Base-by-base conservation (phyloP, 768 basidiomycete genomes). In the Agrocybe chaxingu region DNA sequence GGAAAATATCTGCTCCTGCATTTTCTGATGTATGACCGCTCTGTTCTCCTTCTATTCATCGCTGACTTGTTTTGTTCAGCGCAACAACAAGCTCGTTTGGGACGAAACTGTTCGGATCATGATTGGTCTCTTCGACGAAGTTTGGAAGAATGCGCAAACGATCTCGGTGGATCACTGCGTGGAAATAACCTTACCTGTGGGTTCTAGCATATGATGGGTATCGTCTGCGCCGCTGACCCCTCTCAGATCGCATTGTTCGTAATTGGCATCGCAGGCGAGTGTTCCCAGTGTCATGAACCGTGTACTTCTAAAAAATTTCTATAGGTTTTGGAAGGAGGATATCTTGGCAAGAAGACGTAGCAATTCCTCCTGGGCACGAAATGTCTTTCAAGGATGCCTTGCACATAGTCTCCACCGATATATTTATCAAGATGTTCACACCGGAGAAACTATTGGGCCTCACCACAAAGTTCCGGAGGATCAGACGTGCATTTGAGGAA, bases 1-100 rank as follows among this genome's bases (percentile, higher is more conserved):
- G 81, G 39, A 81, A 79, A 59, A 72, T 85, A 18, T 63, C 74
- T 16, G 78, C 79, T 1, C 80, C 82, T 7, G 75, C 80, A 0
- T 85, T 84, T 62, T 77, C 79, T 10, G 81, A 82, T 59, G 80
- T 81, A 47, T 33, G 66, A 37, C 24, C 19, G 4, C 34, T 1
- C 32, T 10, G 8, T 35, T 9, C 35, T 29, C 7, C 29, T 29
- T 39, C 19, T 31, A 8, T 31, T 31, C 2, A 12, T 45, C 36
- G 18, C 8, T 37, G 33, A 24, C 11, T 19, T 7, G 35, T 12
- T 37, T 19, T 29, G 18, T 24, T 24, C 30, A 76, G 74, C 62
- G 63, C 36, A 76, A 76, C 47, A 75, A 73, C 47, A 70, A 66
- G 51, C 61, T 80, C 13, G 75, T 78, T 4, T 78, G 73, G 75